Conservation (phyloP, 2,329 filamentous ascomycete species). For the Fusarium sp. region DNA sequence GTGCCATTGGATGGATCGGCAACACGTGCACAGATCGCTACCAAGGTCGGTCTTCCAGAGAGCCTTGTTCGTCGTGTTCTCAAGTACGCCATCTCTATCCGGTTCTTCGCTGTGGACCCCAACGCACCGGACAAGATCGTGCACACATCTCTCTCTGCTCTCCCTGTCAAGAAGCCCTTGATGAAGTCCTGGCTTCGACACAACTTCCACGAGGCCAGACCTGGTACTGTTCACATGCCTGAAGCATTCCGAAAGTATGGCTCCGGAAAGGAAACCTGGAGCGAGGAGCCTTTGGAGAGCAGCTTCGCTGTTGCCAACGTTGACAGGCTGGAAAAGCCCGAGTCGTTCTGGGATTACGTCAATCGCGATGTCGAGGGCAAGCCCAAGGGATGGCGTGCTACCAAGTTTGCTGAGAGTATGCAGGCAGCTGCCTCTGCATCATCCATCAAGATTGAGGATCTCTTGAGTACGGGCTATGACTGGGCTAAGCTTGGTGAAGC, state of each 20-base stretch:
- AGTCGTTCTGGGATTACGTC: slow-evolving; percentile 27
- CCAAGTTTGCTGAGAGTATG: slow-evolving; percentile 34
- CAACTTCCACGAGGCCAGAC: slow-evolving; percentile 49
- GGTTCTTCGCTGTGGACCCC: slow-evolving; percentile 47
- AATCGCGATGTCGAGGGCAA: slow-evolving; percentile 29
- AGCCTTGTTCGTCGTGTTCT: slow-evolving; percentile 53
- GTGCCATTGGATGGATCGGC: slow-evolving; percentile 38
- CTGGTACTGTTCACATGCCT: slow-evolving; percentile 46
- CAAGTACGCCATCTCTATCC: slow-evolving; percentile 51
- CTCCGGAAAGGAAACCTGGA: slow-evolving; percentile 44
- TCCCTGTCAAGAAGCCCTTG: not conserved
- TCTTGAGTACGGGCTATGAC: slow-evolving; percentile 27
- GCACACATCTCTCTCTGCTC: slow-evolving; percentile 52
- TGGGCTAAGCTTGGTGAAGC: slow-evolving; percentile 42
- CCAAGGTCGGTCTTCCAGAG: slow-evolving; percentile 51
- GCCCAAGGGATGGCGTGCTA: slow-evolving; percentile 21
- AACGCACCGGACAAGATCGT: slow-evolving; percentile 32
- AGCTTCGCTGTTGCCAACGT: slow-evolving; percentile 48
- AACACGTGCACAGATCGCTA: slow-evolving; percentile 40
- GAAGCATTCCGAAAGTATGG: slow-evolving; percentile 48
- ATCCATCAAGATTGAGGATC: slow-evolving; percentile 11
- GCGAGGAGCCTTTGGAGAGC: slow-evolving; percentile 48
- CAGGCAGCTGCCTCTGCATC: slow-evolving; percentile 2
- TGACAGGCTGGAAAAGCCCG: slow-evolving; percentile 11
- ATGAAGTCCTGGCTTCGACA: slow-evolving; percentile 41